Conservation (phyloP, 805 yeast species). For the Metschnikowia similis region DNA sequence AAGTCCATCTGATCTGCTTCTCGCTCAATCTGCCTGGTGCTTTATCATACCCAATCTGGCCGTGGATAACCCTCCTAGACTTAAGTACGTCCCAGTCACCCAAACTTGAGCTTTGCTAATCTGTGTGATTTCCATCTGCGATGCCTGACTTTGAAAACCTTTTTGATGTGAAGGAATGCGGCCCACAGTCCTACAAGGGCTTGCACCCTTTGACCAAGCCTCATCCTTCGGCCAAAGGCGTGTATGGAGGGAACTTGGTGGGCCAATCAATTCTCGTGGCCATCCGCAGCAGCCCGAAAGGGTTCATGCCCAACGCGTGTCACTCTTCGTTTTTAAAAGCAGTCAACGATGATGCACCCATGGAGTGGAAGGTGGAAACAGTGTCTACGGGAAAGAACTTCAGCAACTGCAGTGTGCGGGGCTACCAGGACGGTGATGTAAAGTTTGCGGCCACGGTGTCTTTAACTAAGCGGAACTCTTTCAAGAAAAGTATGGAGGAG, state of each 20-base stretch:
- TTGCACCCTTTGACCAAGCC: slow-evolving; percentile 27
- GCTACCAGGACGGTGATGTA: slow-evolving; percentile 26
- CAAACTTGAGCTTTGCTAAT: neutral
- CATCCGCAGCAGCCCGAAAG: slow-evolving; percentile 28
- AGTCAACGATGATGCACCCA: slow-evolving; percentile 27
- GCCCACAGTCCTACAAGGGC: slow-evolving; percentile 3
- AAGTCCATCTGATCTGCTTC: no score
- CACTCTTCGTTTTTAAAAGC: slow-evolving; percentile 39
- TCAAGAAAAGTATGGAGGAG: slow-evolving; percentile 15
- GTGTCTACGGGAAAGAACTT: slow-evolving; percentile 33
- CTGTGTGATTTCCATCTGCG: no score
- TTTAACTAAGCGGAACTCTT: slow-evolving; percentile 30
- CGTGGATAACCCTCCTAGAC: no score
- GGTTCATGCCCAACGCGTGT: slow-evolving; percentile 38
- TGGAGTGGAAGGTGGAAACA: slow-evolving; percentile 32
- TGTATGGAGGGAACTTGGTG: slow-evolving; percentile 38
- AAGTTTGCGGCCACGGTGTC: slow-evolving; percentile 34
- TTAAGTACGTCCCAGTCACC: no score
- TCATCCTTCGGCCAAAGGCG: slow-evolving; percentile 26
- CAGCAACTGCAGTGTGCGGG: slow-evolving; percentile 31
- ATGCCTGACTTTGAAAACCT: slow-evolving; percentile 12
- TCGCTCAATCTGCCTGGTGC: no score
- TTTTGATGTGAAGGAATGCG: slow-evolving; percentile 7
- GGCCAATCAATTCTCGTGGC: slow-evolving; percentile 35
- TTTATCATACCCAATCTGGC: no score